Evolutionary conservation across 805 yeast species (phyloP).

Genomic region (Scheffersomyces ergatensis): DNA sequence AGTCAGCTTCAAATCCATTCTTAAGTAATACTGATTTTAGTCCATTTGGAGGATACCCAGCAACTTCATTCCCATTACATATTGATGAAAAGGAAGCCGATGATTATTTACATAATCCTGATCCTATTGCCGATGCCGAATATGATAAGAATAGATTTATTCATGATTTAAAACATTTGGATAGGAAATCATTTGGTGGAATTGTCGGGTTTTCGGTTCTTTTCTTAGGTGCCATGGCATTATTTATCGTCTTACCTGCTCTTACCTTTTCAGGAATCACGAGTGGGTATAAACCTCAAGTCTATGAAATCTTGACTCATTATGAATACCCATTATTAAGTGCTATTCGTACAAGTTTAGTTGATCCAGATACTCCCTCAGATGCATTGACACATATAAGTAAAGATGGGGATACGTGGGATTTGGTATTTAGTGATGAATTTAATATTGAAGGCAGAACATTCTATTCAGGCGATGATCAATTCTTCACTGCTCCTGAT

Average conservation of each 20-base stretch:
- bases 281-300: slow-evolving; percentile 18
- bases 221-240: slow-evolving; percentile 56
- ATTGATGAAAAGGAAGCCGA: slow-evolving; percentile 94
- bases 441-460: slow-evolving; percentile 43
- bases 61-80: slow-evolving; percentile 82
- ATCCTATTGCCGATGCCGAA: slow-evolving; percentile 87
- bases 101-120: slow-evolving; percentile 94
- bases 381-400: slow-evolving; percentile 20
- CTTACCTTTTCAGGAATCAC: slow-evolving; percentile 77
- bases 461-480: slow-evolving; percentile 41
- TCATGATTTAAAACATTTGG: slow-evolving; percentile 65
- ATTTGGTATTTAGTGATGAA: slow-evolving; percentile 37
- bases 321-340: slow-evolving; percentile 34
- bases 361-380: slow-evolving; percentile 40
- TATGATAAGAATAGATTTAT: slow-evolving; percentile 69
- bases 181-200: slow-evolving; percentile 60
- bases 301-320: slow-evolving; percentile 46
- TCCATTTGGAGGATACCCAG: slow-evolving; percentile 98
- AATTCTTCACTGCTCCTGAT: slow-evolving; percentile 39
- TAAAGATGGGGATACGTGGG: slow-evolving; percentile 29
- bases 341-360: slow-evolving; percentile 30
- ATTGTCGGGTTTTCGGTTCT: slow-evolving; percentile 58
- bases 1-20: slow-evolving; percentile 25
- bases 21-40: slow-evolving; percentile 54
- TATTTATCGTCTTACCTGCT: slow-evolving; percentile 80